These are phyloP conservation scores for Ustilago curta DNA, from an alignment of 1,284 basidiomycete species.

Conservation along the genomic window DNA sequence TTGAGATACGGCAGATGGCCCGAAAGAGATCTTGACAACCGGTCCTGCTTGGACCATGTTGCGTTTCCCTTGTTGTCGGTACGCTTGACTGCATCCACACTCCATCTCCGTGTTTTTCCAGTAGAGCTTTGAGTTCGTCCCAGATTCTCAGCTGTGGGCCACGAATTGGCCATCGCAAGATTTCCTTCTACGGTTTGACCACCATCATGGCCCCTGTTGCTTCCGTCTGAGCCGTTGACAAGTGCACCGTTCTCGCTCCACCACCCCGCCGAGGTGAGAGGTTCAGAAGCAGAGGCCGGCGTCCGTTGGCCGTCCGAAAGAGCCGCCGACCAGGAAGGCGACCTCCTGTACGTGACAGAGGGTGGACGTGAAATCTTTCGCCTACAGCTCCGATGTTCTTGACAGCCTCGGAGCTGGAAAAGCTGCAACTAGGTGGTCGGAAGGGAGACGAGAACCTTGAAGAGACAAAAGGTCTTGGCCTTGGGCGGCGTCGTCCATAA, in stretches of 20 bases:
- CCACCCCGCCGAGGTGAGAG: no score
- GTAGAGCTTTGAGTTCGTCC: no score
- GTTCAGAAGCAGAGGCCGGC: conserved; percentile 6
- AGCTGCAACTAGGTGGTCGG: conserved; percentile 7
- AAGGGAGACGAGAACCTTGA: no score
- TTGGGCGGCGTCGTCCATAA: no score
- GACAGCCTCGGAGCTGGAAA: conserved; percentile 27
- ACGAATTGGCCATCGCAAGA: background rate
- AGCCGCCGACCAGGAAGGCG: conserved; percentile 36
- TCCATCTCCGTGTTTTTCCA: background rate
- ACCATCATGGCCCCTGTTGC: background rate
- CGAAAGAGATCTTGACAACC: background rate
- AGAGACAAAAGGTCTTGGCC: no score
- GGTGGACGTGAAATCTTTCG: conserved; percentile 33
- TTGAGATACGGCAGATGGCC: background rate
- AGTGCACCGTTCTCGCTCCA: background rate
- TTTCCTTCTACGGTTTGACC: background rate
- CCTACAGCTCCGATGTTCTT: conserved; percentile 12
- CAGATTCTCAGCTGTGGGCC: background rate
- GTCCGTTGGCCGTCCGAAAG: conserved; percentile 20
- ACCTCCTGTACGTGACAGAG: conserved; percentile 35
- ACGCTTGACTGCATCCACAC: background rate
- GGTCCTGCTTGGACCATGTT: background rate
- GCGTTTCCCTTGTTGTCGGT: no score
- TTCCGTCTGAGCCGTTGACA: background rate